These are phyloP conservation scores for Paramecium sexaurelia DNA, from an alignment of 73 alveolate species.

Conservation along the genomic window DNA sequence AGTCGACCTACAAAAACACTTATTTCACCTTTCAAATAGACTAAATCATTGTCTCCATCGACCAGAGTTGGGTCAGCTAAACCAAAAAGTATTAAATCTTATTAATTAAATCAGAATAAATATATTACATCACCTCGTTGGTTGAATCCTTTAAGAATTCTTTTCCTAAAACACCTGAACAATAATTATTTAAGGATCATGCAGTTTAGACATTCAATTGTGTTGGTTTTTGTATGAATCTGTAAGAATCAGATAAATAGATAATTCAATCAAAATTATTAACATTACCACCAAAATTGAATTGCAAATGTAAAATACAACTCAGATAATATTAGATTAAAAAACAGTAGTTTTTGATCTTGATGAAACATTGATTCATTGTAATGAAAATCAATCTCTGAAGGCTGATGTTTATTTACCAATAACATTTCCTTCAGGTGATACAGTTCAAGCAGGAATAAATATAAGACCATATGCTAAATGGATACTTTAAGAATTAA, in stretches of 20 bases:
- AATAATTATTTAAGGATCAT: slow-evolving; percentile 8
- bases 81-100: not conserved
- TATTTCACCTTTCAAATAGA: not conserved
- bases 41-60: slow-evolving; percentile 19
- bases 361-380: slow-evolving; percentile 95
- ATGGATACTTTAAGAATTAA: slow-evolving; percentile 51
- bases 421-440: slow-evolving; percentile 84
- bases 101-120: not conserved
- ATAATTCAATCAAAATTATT: not conserved
- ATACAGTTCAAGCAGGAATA: slow-evolving; percentile 67
- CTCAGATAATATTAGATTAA: slow-evolving; percentile 25
- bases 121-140: not conserved
- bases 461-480: slow-evolving; percentile 65
- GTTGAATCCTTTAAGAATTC: slow-evolving; percentile 15
- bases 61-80: not conserved
- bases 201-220: slow-evolving; percentile 44
- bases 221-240: slow-evolving; percentile 29
- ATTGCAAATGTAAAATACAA: not conserved
- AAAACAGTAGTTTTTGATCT: slow-evolving; percentile 85
- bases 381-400: slow-evolving; percentile 79
- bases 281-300: not conserved
- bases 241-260: not conserved
- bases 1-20: not conserved
- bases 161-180: not conserved
- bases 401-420: slow-evolving; percentile 75